Evolutionary conservation across 108 stramenopile genomes (phyloP).

Genomic region (Conticribra guillardii): DNA sequence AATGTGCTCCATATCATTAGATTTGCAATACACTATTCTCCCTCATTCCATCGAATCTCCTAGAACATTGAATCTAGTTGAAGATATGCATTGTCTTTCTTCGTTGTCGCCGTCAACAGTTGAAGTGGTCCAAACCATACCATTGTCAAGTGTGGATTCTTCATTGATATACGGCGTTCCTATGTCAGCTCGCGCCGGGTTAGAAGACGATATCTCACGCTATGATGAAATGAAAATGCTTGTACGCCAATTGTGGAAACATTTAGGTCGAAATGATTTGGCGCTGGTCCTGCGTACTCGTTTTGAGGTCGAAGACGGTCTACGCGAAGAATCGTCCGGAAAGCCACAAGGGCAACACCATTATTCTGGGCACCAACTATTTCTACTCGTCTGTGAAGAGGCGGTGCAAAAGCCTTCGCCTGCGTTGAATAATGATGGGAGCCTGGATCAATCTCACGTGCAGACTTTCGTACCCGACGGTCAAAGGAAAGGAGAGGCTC

Average conservation of each 20-base stretch:
- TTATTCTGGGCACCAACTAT: constrained; percentile 38
- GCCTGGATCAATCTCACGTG: constrained; percentile 12
- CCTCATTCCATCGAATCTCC: constrained; percentile 39
- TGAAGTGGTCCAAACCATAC: constrained; percentile 48
- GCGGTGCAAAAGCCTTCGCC: constrained; percentile 28
- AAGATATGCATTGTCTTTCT: constrained; percentile 37
- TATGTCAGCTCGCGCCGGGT: constrained; percentile 44
- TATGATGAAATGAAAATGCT: constrained; percentile 57
- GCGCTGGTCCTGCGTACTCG: constrained; percentile 42
- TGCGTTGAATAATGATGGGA: constrained; percentile 15
- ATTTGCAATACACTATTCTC: constrained; percentile 35
- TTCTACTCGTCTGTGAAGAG: constrained; percentile 43
- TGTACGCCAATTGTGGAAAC: constrained; percentile 44
- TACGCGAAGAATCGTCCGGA: neutral
- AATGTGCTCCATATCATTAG: constrained; percentile 42
- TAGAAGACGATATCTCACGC: constrained; percentile 37
- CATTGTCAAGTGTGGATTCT: constrained; percentile 41
- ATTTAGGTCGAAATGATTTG: constrained; percentile 37
- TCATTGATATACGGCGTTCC: constrained; percentile 51
- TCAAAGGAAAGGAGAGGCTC: constrained; percentile 25
- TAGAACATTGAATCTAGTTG: constrained; percentile 32
- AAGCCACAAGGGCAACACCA: neutral
- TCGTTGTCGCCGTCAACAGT: constrained; percentile 31
- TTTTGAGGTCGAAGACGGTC: constrained; percentile 2
- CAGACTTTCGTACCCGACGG: constrained; percentile 23